phyloP scores from a whole-genome alignment of 345 rosid genomes.

The Populus simonii region DNA sequence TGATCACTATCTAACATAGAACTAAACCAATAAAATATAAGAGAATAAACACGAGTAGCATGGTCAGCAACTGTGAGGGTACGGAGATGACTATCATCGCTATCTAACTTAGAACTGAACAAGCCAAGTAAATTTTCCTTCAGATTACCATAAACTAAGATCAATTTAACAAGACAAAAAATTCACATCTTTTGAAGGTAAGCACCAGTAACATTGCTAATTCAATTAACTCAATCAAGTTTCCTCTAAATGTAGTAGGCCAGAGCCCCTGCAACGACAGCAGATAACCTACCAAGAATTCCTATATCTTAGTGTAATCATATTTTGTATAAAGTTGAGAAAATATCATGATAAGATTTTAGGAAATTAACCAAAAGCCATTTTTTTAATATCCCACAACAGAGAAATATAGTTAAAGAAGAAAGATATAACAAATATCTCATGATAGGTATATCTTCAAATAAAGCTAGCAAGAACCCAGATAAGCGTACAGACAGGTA shows the following conservation, averaged over 20 bases:
- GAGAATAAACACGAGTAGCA: not conserved
- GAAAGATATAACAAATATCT: not conserved
- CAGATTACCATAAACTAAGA: not conserved
- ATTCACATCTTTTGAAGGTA: not conserved
- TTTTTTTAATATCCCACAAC: not conserved
- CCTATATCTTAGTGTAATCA: not conserved
- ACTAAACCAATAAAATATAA: not conserved
- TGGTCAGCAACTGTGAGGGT: not conserved
- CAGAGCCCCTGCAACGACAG: not conserved
- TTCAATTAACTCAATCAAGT: not conserved
- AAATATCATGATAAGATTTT: not conserved
- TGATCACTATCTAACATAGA: not conserved
- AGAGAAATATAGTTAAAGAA: not conserved
- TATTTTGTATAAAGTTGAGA: not conserved
- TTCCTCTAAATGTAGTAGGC: not conserved
- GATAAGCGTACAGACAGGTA: not conserved
- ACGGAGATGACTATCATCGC: not conserved
- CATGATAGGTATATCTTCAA: not conserved
- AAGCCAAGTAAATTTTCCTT: not conserved
- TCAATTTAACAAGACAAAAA: not conserved
- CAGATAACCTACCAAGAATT: not conserved
- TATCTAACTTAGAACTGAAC: not conserved
- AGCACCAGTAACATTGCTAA: not conserved
- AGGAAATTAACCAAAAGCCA: not conserved
- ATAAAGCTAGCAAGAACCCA: constrained; percentile 4